These are phyloP conservation scores for Cicer judaicum DNA, from an alignment of 306 rosid species.

Conservation along the genomic window DNA sequence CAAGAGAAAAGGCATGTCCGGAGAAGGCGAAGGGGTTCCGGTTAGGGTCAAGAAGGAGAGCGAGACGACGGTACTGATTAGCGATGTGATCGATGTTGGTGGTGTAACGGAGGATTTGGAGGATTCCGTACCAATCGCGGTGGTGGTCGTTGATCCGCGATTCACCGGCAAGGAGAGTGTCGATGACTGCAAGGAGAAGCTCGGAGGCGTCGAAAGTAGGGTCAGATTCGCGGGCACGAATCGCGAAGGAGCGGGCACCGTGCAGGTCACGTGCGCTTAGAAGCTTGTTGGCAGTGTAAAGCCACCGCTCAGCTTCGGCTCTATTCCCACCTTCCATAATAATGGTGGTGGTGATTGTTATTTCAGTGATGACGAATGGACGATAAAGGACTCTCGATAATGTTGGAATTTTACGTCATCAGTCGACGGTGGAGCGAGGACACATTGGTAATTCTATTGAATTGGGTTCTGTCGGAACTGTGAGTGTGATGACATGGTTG, in stretches of 20 bases:
- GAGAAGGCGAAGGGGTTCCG: conserved; percentile 65
- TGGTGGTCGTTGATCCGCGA: conserved; percentile 63
- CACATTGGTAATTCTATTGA: conserved; percentile 29
- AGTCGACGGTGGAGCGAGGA: background rate
- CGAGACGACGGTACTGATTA: conserved; percentile 79
- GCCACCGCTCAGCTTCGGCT: conserved; percentile 90
- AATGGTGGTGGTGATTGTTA: background rate
- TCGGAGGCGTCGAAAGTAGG: conserved; percentile 73
- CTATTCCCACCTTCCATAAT: conserved; percentile 57
- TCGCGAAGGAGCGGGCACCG: conserved; percentile 81
- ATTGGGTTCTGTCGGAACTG: background rate
- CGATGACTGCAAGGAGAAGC: conserved; percentile 76
- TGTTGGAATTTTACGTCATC: background rate
- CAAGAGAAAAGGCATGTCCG: conserved; percentile 74
- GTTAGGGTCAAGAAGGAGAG: conserved; percentile 72
- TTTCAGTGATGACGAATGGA: background rate
- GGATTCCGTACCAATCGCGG: conserved; percentile 78
- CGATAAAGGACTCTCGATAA: background rate
- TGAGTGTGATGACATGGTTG: background rate
- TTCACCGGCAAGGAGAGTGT: conserved; percentile 75
- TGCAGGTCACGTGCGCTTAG: conserved; percentile 77
- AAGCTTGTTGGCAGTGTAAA: conserved; percentile 80
- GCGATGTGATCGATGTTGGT: conserved; percentile 79
- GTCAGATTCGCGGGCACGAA: conserved; percentile 89
- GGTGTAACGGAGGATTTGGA: conserved; percentile 71